phyloP scores from a whole-genome alignment of 1,284 basidiomycete species.

The Ceratobasidium sp. region DNA sequence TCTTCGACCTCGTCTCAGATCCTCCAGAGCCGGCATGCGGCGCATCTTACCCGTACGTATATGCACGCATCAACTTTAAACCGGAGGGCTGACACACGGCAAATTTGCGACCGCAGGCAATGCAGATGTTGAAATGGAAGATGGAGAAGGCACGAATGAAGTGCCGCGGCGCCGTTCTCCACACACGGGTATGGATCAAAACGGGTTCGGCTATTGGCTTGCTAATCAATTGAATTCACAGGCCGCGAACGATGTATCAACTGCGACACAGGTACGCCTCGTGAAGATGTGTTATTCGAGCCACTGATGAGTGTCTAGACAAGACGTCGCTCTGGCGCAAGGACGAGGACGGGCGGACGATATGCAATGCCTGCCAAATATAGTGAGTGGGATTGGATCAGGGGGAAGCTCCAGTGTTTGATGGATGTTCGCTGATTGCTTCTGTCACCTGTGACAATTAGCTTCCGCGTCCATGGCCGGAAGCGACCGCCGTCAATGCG shows the following conservation, averaged over 20 bases:
- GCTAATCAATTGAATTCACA: constrained; percentile 1
- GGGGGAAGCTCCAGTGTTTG: constrained; percentile 25
- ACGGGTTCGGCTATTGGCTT: not conserved
- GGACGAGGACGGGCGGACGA: constrained; percentile 33
- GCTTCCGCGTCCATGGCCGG: constrained; percentile 39
- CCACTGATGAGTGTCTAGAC: constrained; percentile 27
- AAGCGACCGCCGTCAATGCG: constrained; percentile 40
- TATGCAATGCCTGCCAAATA: constrained; percentile 40
- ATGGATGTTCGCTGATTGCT: constrained; percentile 36
- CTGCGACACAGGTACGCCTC: constrained; percentile 40
- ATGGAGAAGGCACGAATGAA: constrained; percentile 17
- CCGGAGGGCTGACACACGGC: constrained; percentile 9
- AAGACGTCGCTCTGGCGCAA: constrained; percentile 38
- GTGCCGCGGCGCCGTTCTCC: constrained; percentile 28
- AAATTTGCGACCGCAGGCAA: constrained; percentile 5
- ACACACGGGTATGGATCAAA: constrained; percentile 16
- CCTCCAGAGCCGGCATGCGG: constrained; percentile 5
- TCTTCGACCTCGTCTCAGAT: constrained; percentile 32
- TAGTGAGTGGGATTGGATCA: constrained; percentile 33
- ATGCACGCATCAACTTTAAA: not conserved
- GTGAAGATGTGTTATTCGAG: constrained; percentile 7
- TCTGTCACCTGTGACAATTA: constrained; percentile 38
- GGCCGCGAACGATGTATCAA: constrained; percentile 36
- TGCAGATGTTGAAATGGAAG: constrained; percentile 36
- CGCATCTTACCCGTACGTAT: constrained; percentile 10